Evolutionary conservation across 2,329 filamentous ascomycete species (phyloP), one percentile per base, ranked within the genome.

Genomic region (Metarhizium humberi): DNA sequence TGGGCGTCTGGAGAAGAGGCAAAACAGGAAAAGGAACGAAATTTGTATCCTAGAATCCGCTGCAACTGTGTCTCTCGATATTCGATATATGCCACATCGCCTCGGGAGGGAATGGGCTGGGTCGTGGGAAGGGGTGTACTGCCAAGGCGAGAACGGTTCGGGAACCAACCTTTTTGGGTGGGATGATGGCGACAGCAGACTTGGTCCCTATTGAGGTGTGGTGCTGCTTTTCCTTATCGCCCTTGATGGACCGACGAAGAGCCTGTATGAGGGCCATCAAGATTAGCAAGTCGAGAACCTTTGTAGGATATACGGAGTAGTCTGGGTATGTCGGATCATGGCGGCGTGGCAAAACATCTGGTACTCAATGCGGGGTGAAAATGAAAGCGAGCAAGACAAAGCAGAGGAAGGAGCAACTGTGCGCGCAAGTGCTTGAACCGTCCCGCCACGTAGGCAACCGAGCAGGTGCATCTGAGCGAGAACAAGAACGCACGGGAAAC

Each of bases 241-340:
- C 87, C 76, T 95, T 95, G 74, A 95, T 87, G 59, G 90, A 95
- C 74, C 90, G 82, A 70, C 91, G 84, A 73, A 96, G 81, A 70
- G 86, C 86, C 87, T 90, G 75, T 50, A 77, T 61, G 45, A 72
- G 64, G 66, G 71, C 71, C 70, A 75, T 74, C 45, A 66, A 66
- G 57, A 69, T 78, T 69, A 78, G 76, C 63, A 14, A 36, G 45
- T 25, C 13, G 40, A 6, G 20, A 32, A 29, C 34, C 20, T 29
- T 43, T 18, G 14, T 25, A 16, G 32, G 13, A 25, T 50, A 38
- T 46, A 29, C n/a, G 45, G n/a, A 34, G 53, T 54, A 42, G 51
- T 42, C 45, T 52, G 30, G 32, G 18, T 43, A 36, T 42, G 50
- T 52, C 34, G 49, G 20, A 34, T 14, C 49, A 49, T n/a, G 32